Evolutionary conservation across 2,329 filamentous ascomycete species (phyloP), one percentile per base, ranked within the genome.

Genomic region (Allantophomopsis cytisporea): DNA sequence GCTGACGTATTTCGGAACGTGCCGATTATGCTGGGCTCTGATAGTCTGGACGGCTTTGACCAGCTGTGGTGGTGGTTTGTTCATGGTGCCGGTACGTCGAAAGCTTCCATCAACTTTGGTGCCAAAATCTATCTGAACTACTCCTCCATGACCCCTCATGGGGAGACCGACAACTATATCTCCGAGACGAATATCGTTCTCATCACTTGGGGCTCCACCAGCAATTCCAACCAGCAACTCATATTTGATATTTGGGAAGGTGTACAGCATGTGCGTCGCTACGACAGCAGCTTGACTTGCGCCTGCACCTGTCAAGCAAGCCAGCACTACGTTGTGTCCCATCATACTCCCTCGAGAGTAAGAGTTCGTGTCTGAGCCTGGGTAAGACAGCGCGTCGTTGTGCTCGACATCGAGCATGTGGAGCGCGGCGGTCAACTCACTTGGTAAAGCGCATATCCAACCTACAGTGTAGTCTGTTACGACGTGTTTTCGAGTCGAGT

Each of bases 211-310:
- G 23, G 50, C 37, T 14, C 50, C 54, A 16, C 52, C 48, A 11
- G 59, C 63, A 31, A 68, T 60, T 15, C 63, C 63, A 1, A 68
- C 62, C 53, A 68, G 56, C 2, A 68, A 49, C 2, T 54, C 56
- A 31, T 65, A 52, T 15, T 47, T 51, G 31, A 64, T 59, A 17
- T 41, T 44, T 12, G 49, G 45, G 41, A 63, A 64, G 5, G 50
- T 52, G 6, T 44, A 37, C 12, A 41, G 39, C 49, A 62, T 56
- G n/a, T 53, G 43, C 18, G 43, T 51, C 2, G 54, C 55, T 2
- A 57, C 54, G 2, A 45, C 46, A 11, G 59, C 56, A 1, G 60
- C 56, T 3, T 54, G 40, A 34, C 40, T 54, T 7, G 18, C 7
- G 18, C 60, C 60, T 16, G 56, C 52, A 15, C 45, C 46, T 7